Conservation (phyloP, 495 filamentous ascomycete species). For the Echria macrotheca region DNA sequence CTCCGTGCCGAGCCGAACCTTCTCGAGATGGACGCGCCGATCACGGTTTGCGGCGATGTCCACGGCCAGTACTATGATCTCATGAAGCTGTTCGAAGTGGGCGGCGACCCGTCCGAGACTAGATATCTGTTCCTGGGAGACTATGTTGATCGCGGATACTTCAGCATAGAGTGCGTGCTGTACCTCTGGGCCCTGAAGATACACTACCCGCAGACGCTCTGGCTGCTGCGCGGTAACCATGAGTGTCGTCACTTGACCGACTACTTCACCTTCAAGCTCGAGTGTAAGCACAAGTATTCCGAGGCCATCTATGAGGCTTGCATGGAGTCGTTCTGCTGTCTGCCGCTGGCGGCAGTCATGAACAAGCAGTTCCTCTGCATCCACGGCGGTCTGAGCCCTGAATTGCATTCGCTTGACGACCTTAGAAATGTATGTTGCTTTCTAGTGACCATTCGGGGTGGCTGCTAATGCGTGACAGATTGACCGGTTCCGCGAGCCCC, state of each 20-base stretch:
- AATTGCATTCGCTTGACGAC: constrained; percentile 92
- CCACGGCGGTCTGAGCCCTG: constrained; percentile 91
- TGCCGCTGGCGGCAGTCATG: constrained; percentile 95
- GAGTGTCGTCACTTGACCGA: constrained; percentile 98
- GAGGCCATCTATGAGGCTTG: constrained; percentile 95
- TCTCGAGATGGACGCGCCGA: constrained; percentile 98
- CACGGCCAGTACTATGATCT: constrained; percentile 98
- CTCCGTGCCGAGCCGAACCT: constrained; percentile 86
- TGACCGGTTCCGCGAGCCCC: constrained; percentile 94
- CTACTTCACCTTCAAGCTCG: constrained; percentile 99
- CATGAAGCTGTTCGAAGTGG: constrained; percentile 99
- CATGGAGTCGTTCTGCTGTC: constrained; percentile 93
- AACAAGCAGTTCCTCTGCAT: constrained; percentile 99
- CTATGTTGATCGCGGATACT: constrained; percentile 97
- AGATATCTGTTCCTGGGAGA: constrained; percentile 95
- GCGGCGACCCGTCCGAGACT: constrained; percentile 92
- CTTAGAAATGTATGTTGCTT: constrained; percentile 64
- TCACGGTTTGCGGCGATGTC: constrained; percentile 98
- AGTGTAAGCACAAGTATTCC: constrained; percentile 99
- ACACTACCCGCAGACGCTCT: constrained; percentile 96
- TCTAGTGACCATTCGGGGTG: not conserved
- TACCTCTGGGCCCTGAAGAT: constrained; percentile 99
- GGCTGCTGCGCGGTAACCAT: constrained; percentile 95
- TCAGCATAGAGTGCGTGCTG: constrained; percentile 97
- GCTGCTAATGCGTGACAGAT: constrained; percentile 52